Percentiles rank a stretch among this genome's conserved stretches.
phyloP scores from a whole-genome alignment of 73 alveolate species.

The Stentor coeruleus region DNA sequence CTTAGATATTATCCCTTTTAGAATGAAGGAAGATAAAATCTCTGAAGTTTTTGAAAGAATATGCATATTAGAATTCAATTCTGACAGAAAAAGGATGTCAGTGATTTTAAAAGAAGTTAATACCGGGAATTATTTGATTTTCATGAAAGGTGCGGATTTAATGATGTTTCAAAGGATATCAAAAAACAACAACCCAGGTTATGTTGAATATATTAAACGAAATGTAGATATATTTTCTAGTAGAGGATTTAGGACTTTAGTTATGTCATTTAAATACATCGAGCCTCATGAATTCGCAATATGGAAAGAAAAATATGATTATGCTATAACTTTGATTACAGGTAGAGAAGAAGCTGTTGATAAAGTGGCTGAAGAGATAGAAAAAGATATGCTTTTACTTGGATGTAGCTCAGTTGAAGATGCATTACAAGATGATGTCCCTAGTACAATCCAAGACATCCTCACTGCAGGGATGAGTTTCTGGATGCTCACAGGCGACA shows the following conservation, averaged over 20 bases:
- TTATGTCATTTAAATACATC: constrained; percentile 61
- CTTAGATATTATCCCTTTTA: not conserved
- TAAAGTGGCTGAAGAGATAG: constrained; percentile 56
- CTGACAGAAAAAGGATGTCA: constrained; percentile 95
- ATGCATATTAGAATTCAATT: constrained; percentile 80
- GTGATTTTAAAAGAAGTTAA: constrained; percentile 57
- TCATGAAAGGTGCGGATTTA: constrained; percentile 74
- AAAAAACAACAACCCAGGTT: not conserved
- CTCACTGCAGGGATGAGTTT: constrained; percentile 74
- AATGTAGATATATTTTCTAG: not conserved
- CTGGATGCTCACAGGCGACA: constrained; percentile 93
- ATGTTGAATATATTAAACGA: not conserved
- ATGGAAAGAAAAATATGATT: constrained; percentile 35
- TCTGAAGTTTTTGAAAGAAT: constrained; percentile 54
- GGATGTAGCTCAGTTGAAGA: constrained; percentile 97
- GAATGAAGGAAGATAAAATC: constrained; percentile 25
- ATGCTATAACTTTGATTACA: constrained; percentile 24
- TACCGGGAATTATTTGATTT: constrained; percentile 26
- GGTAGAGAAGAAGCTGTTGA: constrained; percentile 24
- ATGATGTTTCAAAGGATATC: constrained; percentile 44
- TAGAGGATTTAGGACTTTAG: constrained; percentile 29
- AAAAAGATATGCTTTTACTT: constrained; percentile 63
- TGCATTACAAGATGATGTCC: constrained; percentile 93
- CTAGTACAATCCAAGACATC: constrained; percentile 84
- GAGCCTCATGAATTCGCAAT: constrained; percentile 68